phyloP scores from a whole-genome alignment of 192 early-diverging fungal species.

The Coemansia sp. region DNA sequence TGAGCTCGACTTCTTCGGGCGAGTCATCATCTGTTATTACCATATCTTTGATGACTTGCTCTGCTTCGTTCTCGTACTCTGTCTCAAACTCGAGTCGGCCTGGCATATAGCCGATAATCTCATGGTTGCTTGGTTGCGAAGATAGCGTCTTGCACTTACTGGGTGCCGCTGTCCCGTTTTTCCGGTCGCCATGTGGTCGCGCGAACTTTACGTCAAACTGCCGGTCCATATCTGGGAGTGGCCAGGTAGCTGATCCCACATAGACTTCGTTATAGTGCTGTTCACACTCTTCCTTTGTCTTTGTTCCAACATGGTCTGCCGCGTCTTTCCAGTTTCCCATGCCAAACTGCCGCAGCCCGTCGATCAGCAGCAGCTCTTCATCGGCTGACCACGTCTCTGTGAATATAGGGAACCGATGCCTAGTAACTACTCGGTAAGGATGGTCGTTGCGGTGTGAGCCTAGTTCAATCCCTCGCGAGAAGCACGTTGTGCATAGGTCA shows the following conservation, averaged over 20 bases:
- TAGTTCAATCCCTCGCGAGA: slow-evolving; percentile 80
- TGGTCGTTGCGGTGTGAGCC: slow-evolving; percentile 83
- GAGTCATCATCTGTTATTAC: slow-evolving; percentile 85
- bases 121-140: slow-evolving; percentile 90
- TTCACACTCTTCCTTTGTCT: slow-evolving; percentile 84
- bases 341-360: slow-evolving; percentile 88
- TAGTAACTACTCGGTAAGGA: slow-evolving; percentile 82
- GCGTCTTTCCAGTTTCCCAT: slow-evolving; percentile 98
- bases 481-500: slow-evolving; percentile 95
- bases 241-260: slow-evolving; percentile 75
- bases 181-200: slow-evolving; percentile 17
- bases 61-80: slow-evolving; percentile 97
- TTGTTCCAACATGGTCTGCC: slow-evolving; percentile 90
- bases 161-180: slow-evolving; percentile 25
- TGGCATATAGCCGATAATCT: slow-evolving; percentile 98
- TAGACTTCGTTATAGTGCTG: slow-evolving; percentile 90
- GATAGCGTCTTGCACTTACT: slow-evolving; percentile 66
- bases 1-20: slow-evolving; percentile 85
- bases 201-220: slow-evolving; percentile 62
- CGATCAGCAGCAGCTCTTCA: slow-evolving; percentile 93
- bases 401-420: slow-evolving; percentile 81
- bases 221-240: slow-evolving; percentile 76
- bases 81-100: slow-evolving; percentile 93
- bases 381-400: slow-evolving; percentile 92
- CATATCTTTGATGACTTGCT: slow-evolving; percentile 94